phyloP scores from a whole-genome alignment of 2,329 filamentous ascomycete genomes.

The Aureobasidium sp. region DNA sequence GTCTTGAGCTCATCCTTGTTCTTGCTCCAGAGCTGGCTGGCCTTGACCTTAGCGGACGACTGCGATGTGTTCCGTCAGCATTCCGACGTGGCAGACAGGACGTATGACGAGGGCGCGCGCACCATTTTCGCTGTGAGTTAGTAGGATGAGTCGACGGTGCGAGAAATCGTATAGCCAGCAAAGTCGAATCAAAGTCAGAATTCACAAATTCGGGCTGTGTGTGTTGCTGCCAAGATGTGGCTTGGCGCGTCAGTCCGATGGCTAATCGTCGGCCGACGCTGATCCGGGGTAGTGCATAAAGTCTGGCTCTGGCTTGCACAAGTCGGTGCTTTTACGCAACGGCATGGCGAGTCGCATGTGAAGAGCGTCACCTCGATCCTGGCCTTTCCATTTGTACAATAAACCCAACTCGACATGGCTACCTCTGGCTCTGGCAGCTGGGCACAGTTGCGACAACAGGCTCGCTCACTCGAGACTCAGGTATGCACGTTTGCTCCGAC shows the following conservation, averaged over 20 bases:
- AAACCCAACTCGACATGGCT: neutral
- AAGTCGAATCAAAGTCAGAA: slow-evolving; percentile 18
- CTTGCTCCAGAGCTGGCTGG: slow-evolving; percentile 96
- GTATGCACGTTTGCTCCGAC: slow-evolving; percentile 37
- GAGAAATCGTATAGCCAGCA: neutral
- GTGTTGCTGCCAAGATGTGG: too few relatives aligned
- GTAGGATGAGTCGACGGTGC: slow-evolving; percentile 5
- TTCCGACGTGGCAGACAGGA: slow-evolving; percentile 15
- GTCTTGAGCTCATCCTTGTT: slow-evolving; percentile 97
- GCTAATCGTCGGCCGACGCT: too few relatives aligned
- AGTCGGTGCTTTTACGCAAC: neutral
- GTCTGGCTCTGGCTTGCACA: neutral
- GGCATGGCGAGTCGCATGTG: neutral
- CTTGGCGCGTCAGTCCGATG: too few relatives aligned
- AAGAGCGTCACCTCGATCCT: neutral
- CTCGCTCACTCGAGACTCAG: slow-evolving; percentile 79
- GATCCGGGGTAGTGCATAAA: neutral
- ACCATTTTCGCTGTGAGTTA: slow-evolving; percentile 24
- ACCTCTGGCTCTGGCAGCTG: slow-evolving; percentile 45
- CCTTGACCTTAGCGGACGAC: slow-evolving; percentile 76
- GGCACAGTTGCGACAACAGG: slow-evolving; percentile 91
- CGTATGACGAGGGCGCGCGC: neutral
- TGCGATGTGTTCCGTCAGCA: slow-evolving; percentile 25
- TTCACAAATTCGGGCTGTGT: neutral
- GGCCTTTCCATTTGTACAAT: neutral